These are phyloP conservation scores for Fragosphaeria purpurea DNA, from an alignment of 2,329 filamentous ascomycete genomes.

Conservation along the genomic window DNA sequence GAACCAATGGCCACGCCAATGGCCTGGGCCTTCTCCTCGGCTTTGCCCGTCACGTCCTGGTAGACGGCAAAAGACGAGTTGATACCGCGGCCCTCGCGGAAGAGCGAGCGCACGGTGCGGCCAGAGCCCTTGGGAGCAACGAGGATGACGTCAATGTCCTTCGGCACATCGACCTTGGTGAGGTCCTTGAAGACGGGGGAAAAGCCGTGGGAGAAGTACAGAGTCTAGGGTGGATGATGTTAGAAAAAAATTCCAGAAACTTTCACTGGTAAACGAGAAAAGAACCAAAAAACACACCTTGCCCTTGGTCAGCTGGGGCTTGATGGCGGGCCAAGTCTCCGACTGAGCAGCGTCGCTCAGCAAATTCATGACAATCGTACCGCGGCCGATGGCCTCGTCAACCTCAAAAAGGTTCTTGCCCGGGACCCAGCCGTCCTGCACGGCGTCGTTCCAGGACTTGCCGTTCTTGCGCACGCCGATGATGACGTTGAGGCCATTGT, in stretches of 20 bases:
- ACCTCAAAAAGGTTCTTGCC: slow-evolving; percentile 99
- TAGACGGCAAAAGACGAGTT: slow-evolving; percentile 98
- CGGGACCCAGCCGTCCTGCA: slow-evolving; percentile 94
- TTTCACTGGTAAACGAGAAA: too few species aligned
- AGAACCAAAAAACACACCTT: slow-evolving; percentile 53
- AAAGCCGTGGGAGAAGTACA: slow-evolving; percentile 99
- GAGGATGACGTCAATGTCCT: slow-evolving; percentile 96
- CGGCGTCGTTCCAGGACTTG: slow-evolving; percentile 94
- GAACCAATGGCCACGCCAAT: slow-evolving; percentile 94
- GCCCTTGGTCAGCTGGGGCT: slow-evolving; percentile 96
- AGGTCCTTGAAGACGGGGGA: slow-evolving; percentile 99
- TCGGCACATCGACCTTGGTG: slow-evolving; percentile 96
- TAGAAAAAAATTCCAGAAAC: too few species aligned
- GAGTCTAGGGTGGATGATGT: slow-evolving; percentile 49
- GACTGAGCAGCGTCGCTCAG: slow-evolving; percentile 95
- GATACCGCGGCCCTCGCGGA: slow-evolving; percentile 98
- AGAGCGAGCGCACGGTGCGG: slow-evolving; percentile 95
- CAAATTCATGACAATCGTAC: slow-evolving; percentile 98
- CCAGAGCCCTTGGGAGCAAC: slow-evolving; percentile 98
- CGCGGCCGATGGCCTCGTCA: slow-evolving; percentile 86
- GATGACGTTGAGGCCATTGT: slow-evolving; percentile 99
- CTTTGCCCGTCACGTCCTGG: slow-evolving; percentile 97
- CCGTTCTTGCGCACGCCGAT: slow-evolving; percentile 97
- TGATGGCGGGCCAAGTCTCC: slow-evolving; percentile 97
- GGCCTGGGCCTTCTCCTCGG: slow-evolving; percentile 94